These are phyloP conservation scores for Poronia punctata DNA, from an alignment of 495 filamentous ascomycete species.

Conservation along the genomic window DNA sequence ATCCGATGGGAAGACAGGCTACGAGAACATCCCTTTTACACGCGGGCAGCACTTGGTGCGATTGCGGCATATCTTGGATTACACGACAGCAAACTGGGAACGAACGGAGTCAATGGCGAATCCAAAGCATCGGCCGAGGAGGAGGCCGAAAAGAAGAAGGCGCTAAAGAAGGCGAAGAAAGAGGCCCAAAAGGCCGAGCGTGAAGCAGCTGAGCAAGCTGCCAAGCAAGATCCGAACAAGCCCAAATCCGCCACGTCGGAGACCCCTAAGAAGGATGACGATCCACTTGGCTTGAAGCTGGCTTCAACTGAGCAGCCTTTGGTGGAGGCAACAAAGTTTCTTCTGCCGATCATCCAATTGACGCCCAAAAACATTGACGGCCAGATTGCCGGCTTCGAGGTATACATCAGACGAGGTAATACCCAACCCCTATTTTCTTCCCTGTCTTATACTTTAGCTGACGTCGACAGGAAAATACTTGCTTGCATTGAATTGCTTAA, in stretches of 20 bases:
- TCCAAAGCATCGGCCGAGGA: conserved; percentile 48
- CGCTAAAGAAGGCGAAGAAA: conserved; percentile 88
- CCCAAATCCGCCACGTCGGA: conserved; percentile 47
- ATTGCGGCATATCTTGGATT: conserved; percentile 74
- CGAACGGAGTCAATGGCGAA: conserved; percentile 46
- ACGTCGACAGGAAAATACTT: conserved; percentile 63
- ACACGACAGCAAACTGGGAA: conserved; percentile 62
- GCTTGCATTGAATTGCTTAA: conserved; percentile 77
- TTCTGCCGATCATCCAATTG: conserved; percentile 71
- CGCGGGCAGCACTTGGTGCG: conserved; percentile 75
- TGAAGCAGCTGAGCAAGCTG: conserved; percentile 63
- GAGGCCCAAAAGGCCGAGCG: conserved; percentile 81
- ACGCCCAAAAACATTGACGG: conserved; percentile 74
- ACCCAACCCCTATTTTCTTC: conserved; percentile 14
- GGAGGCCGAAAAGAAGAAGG: conserved; percentile 79
- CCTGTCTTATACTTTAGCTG: conserved; percentile 19
- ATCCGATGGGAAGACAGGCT: conserved; percentile 89
- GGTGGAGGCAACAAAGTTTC: conserved; percentile 79
- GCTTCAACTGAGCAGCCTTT: conserved; percentile 75
- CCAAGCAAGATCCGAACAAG: conserved; percentile 67
- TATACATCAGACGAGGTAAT: conserved; percentile 59
- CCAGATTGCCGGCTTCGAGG: conserved; percentile 84
- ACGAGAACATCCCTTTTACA: conserved; percentile 88
- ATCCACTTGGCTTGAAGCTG: conserved; percentile 74
- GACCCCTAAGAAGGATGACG: conserved; percentile 74